Evolutionary conservation across 352 stramenopile genomes (phyloP).

Genomic region (Globisporangium abappressorium): DNA sequence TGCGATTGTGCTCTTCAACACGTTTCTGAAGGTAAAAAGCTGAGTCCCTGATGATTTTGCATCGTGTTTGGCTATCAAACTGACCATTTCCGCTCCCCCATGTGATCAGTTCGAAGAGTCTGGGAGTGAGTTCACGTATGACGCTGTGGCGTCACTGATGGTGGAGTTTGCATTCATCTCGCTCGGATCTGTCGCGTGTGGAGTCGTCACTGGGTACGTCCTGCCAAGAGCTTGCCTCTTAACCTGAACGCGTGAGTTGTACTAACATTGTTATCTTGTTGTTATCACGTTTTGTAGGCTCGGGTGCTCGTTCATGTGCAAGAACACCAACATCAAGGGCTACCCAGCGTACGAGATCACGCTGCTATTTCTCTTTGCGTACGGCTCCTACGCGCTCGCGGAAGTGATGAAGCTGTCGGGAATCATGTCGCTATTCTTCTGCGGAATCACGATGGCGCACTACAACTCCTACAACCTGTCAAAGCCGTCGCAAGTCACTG

Average conservation of each 20-base stretch:
- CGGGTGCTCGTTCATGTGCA: constrained; percentile 76
- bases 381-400: constrained; percentile 61
- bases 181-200: constrained; percentile 74
- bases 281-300: constrained; percentile 32
- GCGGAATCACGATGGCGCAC: constrained; percentile 80
- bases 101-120: constrained; percentile 66
- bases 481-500: constrained; percentile 59
- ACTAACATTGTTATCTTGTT: background rate
- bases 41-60: no score
- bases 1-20: constrained; percentile 97
- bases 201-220: constrained; percentile 63
- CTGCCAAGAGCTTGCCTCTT: background rate
- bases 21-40: constrained; percentile 84
- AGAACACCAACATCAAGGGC: constrained; percentile 76
- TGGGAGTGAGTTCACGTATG: constrained; percentile 61
- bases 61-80: background rate
- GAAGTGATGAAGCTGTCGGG: constrained; percentile 77
- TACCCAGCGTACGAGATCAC: constrained; percentile 79
- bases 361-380: constrained; percentile 67
- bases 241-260: no score
- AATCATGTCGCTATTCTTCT: constrained; percentile 93
- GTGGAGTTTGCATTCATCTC: constrained; percentile 78
- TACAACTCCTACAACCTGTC: constrained; percentile 81
- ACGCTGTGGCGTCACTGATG: constrained; percentile 58
- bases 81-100: background rate